Base-by-base conservation (phyloP, 768 basidiomycete genomes). In the Lentinula guzmanii region DNA sequence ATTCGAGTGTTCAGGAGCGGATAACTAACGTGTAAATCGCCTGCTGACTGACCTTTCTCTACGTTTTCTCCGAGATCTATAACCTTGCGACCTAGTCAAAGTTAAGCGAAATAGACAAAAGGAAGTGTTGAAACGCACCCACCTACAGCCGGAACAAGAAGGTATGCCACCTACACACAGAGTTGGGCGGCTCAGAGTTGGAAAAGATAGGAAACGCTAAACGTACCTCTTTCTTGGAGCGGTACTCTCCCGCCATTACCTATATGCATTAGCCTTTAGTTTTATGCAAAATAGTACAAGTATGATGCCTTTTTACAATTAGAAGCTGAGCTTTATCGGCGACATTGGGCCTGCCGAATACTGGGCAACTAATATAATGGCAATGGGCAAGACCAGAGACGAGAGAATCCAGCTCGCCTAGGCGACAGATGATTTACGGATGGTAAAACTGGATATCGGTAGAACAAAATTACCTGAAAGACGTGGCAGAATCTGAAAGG, bases 21-120 rank as follows among this genome's bases (percentile, higher is more conserved):
- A 60, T 24, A 41, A 28, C 11, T 24, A 41, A 28, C 11, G 15
- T 13, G 42, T 11, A 11, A 52, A n/a, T 28, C 5, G 5, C 5
- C 16, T 11, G 21, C 48, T 61, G 7, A 6, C 55, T 43, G 35
- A 82, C 90, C 92, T 74, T 91, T 89, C 75, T 94, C 91, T 35
- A 95, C 79, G 70, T 95, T 93, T 28, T 83, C 86, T 28, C 94
- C 94, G 10, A 96, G 79, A 70, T 95, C 94, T 21, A 87, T 72
- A 34, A 86, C 84, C 70, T 91, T 93, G 63, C 83, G 78, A 18
- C 86, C 55, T 56, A 24, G 5, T 15, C 0, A 11, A 24, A 24
- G 35, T 41, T 24, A 39, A 18, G 7, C 21, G 21, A 6, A 28
- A n/a, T 15, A 41, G 13, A 56, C 3, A n/a, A 13, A 18, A 21